Base-by-base conservation (phyloP, 2,329 filamentous ascomycete species). In the Paraphoma chrysanthemicola region DNA sequence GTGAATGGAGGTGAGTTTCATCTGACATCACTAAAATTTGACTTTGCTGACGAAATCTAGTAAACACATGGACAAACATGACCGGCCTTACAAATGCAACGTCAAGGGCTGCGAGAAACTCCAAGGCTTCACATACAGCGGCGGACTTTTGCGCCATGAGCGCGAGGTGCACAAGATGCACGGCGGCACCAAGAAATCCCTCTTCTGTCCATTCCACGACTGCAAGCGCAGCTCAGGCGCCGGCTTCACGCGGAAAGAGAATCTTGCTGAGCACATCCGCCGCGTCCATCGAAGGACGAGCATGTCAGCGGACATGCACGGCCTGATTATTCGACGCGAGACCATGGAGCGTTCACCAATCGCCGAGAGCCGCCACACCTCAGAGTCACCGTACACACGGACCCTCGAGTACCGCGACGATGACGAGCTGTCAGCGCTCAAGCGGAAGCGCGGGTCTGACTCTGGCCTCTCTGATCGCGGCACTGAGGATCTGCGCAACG, bases 1-100 rank as follows among this genome's bases (percentile, higher is more conserved):
- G 93, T 79, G 93, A 97, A 80, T 97, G 92, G 92, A 96, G 90
- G 92, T 95, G 81, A 86, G 91, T 85, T 31, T 16, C 8, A 12
- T 12, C 29, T 23, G 44, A 39, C 48, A 31, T 47, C 47, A n/a
- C 11, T 53, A 39, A 54, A 43, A 12, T 23, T 42, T 18, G 38
- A 9, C 14, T 51, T 57, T 48, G 59, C 67, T 72, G 46, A 74
- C 54, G 39, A 30, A 14, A 17, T 38, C 48, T 50, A 96, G 92
- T 74, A 97, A 98, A 80, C 94, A 98, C 75, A 97, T 97, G 93
- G 94, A 98, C 79, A 97, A 97, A 76, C 94, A 98, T 75, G 93
- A 97, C 67, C 86, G 94, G 11, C 94, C 94, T 1, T 98, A 97
- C 74, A 91, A 93, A 69, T 98, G 94, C 77, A 83, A 82, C 18